These are phyloP conservation scores for Oxytropis ochrocephala DNA, from an alignment of 306 rosid genomes.

Conservation along the genomic window DNA sequence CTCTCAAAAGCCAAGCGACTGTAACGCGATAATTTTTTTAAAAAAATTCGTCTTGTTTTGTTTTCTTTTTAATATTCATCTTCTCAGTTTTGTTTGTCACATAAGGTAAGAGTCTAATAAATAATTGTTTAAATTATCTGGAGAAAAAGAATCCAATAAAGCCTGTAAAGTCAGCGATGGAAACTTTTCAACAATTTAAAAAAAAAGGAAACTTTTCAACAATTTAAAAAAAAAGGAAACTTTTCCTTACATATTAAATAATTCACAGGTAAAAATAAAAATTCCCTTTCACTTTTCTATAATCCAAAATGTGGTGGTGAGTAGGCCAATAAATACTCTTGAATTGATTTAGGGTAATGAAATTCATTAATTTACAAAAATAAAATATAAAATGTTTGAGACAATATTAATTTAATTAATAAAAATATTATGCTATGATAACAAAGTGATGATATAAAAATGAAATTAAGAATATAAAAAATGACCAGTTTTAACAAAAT, in stretches of 20 bases:
- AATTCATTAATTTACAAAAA: background rate
- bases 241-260: background rate
- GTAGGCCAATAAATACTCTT: background rate
- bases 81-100: slow-evolving; percentile 19
- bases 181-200: background rate
- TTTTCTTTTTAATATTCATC: background rate
- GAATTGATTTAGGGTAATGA: background rate
- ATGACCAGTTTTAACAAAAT: background rate
- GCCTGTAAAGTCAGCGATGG: background rate
- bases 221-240: background rate
- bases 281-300: background rate
- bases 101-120: slow-evolving; percentile 22
- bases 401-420: too few species aligned
- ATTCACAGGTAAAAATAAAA: too few species aligned
- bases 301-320: background rate
- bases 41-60: background rate
- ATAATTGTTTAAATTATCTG: slow-evolving; percentile 4
- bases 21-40: too few species aligned
- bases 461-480: background rate
- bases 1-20: background rate
- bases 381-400: background rate
- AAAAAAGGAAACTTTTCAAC: background rate
- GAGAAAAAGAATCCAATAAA: slow-evolving; percentile 26
- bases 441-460: background rate
- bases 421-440: too few species aligned